Base-by-base conservation (phyloP, 352 stramenopile genomes). In the Phytophthora colocasiae region DNA sequence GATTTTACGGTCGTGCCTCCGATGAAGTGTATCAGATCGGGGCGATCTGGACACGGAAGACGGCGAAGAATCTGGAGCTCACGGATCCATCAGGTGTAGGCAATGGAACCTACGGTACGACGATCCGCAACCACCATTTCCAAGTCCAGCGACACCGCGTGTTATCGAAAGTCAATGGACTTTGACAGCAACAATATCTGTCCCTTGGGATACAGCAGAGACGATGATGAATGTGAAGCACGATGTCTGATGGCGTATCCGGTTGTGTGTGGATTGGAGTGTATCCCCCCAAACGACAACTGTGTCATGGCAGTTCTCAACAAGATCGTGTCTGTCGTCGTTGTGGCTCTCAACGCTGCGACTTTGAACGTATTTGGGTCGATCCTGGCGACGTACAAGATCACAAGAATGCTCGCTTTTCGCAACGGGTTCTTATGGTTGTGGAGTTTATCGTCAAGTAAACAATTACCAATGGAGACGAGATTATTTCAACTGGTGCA, bases 371-470 rank as follows among this genome's bases (percentile, higher is more conserved):
- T 40, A 11, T 40, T 40, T 40, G 49, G 60, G 0, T 0, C 46
- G 2, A 52, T 74, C 8, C 19, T 27, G 1, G n/a, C 41, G 4
- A 10, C 15, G 2, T 70, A 53, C 49, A 67, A 66, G 10, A 59
- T 40, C 17, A 36, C 48, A 4, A 38, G 36, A 54, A 58, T 12
- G 31, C 62, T 3, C 4, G 41, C 6, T 69, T 48, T 36, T 46
- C 52, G 0, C 43, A 63, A 43, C 45, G 0, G 4, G 66, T 63
- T 36, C 38, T 71, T 0, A 9, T 39, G 2, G 36, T 66, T 9
- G 66, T 71, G 27, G 48, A 71, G 67, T 44, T 49, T 31, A 71
- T 74, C n/a, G 54, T 74, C 5, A 74, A 74, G 31, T 48, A 67
- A 31, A 49, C 43, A 1, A 67, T 74, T 10, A 74, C 61, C 0